Evolutionary conservation across 2,329 filamentous ascomycete genomes (phyloP), one percentile per base, ranked within the genome.

Genomic region (Ophidiomyces ophidiicola): DNA sequence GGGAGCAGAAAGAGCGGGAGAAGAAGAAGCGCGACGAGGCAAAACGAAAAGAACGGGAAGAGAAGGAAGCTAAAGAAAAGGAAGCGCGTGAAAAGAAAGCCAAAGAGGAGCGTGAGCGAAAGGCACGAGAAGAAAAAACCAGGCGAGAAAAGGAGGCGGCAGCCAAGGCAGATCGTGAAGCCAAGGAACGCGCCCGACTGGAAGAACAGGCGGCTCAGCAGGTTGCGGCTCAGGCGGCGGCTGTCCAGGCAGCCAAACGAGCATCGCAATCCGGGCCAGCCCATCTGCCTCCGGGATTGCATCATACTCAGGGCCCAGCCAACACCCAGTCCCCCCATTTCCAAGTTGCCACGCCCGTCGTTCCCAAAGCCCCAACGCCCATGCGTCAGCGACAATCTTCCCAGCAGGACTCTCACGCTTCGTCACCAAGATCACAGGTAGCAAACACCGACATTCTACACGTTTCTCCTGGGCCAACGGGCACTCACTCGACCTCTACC

Each of bases 321-420:
- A 63, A 62, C 43, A 71, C 80, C 47, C 75, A 77, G 33, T 94
- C 88, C 11, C 88, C 88, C 5, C 83, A 85, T 55, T 73, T 88
- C 36, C 67, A 80, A 19, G 70, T 84, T 44, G 81, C 82, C 6
- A 90, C 83, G 23, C 88, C 90, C 5, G 79, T 77, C 18, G 63
- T 93, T 32, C 78, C 86, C 8, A 94, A 94, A 57, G 78, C 79
- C 14, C 78, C 85, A 4, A 87, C 83, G 8, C 83, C 86, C 6
- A 80, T 77, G 47, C 80, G 82, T 46, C 72, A 78, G 25, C 78
- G 84, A 40, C 82, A 87, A 44, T 64, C 75, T 32, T 90, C 85
- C 6, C 84, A 92, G 47, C 85, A 90, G 56, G 80, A 78, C 18
- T 76, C 76, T 6, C 75, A 78, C 54, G 68, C 74, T 5, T 73